Percentiles rank a stretch among this genome's conserved stretches.
Evolutionary conservation across 345 rosid genomes (phyloP).

Genomic region (Psidium friedrichsthalianum): DNA sequence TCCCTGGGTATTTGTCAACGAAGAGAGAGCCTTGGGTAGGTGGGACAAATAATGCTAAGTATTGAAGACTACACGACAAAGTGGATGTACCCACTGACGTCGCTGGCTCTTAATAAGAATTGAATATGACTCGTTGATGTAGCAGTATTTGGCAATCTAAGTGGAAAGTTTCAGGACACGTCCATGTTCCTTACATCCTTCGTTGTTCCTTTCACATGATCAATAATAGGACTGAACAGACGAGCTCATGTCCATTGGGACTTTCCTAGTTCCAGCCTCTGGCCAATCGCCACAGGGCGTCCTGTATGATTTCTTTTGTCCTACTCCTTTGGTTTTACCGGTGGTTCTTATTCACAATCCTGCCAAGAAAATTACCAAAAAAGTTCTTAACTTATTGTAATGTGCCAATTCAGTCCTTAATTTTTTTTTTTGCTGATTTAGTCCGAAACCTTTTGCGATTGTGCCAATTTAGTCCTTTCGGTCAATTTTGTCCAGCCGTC

Average conservation of each 20-base stretch:
- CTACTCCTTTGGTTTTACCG: neutral
- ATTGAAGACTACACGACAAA: neutral
- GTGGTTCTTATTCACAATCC: neutral
- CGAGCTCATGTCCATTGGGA: neutral
- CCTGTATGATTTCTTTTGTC: neutral
- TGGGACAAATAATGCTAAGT: neutral
- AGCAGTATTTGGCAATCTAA: neutral
- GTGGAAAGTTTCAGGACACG: neutral
- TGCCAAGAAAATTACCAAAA: too few relatives aligned
- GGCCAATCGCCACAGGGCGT: neutral
- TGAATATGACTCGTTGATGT: neutral
- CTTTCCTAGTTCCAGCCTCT: neutral
- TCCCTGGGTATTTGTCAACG: neutral
- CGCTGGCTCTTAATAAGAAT: neutral
- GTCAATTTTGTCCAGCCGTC: too few relatives aligned
- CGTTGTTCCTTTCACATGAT: conserved; percentile 16
- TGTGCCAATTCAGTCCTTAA: too few relatives aligned
- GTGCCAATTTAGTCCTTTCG: too few relatives aligned
- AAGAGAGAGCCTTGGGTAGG: neutral
- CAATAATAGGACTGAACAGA: neutral
- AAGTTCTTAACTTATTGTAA: too few relatives aligned
- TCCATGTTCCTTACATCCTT: conserved; percentile 3
- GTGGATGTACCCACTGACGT: neutral
- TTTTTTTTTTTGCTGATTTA: too few relatives aligned
- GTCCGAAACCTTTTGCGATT: too few relatives aligned